phyloP scores from a whole-genome alignment of 306 rosid genomes.

The Rosa rugosa region DNA sequence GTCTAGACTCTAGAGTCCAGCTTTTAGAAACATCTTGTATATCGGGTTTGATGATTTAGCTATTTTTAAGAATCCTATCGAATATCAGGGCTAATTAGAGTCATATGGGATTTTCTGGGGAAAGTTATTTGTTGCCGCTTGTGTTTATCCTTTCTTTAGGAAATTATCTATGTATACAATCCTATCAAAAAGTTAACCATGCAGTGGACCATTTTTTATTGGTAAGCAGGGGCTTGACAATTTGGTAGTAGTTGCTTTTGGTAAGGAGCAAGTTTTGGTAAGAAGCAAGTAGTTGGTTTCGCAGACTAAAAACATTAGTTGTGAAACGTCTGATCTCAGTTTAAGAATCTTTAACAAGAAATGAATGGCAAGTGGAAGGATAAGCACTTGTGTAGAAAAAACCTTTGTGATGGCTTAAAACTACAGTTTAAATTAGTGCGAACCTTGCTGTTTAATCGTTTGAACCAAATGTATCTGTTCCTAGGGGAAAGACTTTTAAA shows the following conservation, averaged over 20 bases:
- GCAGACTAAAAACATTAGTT: no score
- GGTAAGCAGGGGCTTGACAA: no score
- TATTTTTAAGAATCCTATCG: background rate
- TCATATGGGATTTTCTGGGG: background rate
- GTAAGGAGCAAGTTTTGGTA: no score
- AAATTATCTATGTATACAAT: no score
- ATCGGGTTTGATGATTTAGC: background rate
- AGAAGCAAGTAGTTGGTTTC: no score
- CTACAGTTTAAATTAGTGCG: background rate
- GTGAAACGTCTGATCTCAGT: no score
- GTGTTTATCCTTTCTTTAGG: background rate
- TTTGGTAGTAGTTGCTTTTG: no score
- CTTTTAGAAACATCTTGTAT: background rate
- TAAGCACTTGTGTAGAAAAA: background rate
- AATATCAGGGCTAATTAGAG: background rate
- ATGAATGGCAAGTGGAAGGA: background rate
- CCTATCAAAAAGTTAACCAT: no score
- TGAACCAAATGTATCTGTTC: background rate
- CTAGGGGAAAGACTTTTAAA: background rate
- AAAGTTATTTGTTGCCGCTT: background rate
- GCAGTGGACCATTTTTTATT: no score
- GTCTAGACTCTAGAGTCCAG: background rate
- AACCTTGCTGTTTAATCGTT: background rate
- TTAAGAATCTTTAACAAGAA: background rate
- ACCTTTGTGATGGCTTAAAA: background rate